phyloP scores from a whole-genome alignment of 805 yeast genomes.

The Debaryomyces prosopidis region DNA sequence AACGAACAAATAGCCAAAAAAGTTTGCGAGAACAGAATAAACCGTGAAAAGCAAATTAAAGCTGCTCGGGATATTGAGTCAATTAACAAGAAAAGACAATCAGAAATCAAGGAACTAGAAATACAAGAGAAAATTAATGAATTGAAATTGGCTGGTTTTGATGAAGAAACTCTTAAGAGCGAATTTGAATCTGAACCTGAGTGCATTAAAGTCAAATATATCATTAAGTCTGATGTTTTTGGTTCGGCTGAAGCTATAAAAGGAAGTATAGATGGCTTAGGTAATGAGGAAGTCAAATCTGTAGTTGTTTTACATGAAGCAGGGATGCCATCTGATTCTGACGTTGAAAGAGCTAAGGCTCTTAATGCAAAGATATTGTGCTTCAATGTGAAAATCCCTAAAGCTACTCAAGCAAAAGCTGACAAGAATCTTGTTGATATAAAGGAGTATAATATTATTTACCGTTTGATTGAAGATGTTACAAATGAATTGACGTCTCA shows the following conservation, averaged over 20 bases:
- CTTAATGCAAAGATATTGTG: slow-evolving; percentile 68
- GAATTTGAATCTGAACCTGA: slow-evolving; percentile 19
- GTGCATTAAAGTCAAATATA: slow-evolving; percentile 49
- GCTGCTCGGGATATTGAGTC: slow-evolving; percentile 66
- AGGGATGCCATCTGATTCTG: slow-evolving; percentile 63
- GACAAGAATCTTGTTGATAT: slow-evolving; percentile 56
- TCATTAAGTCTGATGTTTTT: slow-evolving; percentile 87
- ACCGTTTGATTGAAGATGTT: slow-evolving; percentile 84
- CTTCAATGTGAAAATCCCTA: slow-evolving; percentile 72
- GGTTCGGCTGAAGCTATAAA: slow-evolving; percentile 94
- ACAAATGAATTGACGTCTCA: slow-evolving; percentile 58
- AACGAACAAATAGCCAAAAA: slow-evolving; percentile 74
- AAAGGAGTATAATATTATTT: slow-evolving; percentile 74
- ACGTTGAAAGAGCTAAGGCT: slow-evolving; percentile 40
- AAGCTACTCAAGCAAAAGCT: slow-evolving; percentile 61
- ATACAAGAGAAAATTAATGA: slow-evolving; percentile 56
- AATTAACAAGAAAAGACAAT: slow-evolving; percentile 67
- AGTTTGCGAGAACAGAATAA: slow-evolving; percentile 64
- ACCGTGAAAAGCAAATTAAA: slow-evolving; percentile 50
- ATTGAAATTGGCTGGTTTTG: slow-evolving; percentile 61
- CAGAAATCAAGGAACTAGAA: slow-evolving; percentile 51
- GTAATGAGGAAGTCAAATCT: slow-evolving; percentile 80
- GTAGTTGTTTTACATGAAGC: slow-evolving; percentile 73
- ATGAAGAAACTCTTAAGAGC: slow-evolving; percentile 42
- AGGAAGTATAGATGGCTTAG: slow-evolving; percentile 79